Base-by-base conservation (phyloP, 2,329 filamentous ascomycete species). In the Plectosphaerella sp. region DNA sequence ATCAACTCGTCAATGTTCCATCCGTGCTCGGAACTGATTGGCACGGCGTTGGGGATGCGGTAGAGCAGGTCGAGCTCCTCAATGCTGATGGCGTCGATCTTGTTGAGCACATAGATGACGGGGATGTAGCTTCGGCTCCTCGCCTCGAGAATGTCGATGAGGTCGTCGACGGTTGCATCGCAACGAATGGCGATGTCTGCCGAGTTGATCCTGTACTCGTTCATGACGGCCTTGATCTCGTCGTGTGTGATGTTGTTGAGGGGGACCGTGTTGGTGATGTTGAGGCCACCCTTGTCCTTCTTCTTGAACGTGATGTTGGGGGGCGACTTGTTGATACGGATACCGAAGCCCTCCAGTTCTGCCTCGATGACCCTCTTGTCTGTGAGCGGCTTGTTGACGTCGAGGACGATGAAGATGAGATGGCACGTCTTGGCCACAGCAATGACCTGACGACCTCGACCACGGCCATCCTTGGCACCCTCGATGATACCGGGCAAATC, bases 241-340 rank as follows among this genome's bases (percentile, higher is more conserved):
- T 96, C 94, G 61, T 91, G 81, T 68, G 94, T 89, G 64, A 99
- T 96, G 72, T 99, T 91, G 22, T 88, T 88, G 61, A 99, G 77
- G 5, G 92, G 91, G 45, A 94, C 87, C 3, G 94, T 99, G 72
- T 84, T 94, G n/a, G 92, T 96, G 66, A 99, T 94, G 65, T 89
- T 92, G 66, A 99, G 84, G 36, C 94, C 94, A 61, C 94, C 94
- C 75, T 97, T 97, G 73, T 99, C 94, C 79, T 99, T 99, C 80
- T 99, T 99, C 75, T 87, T 95, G 79, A 97, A 96, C n/a, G 94
- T 89, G 64, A 99, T 99, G 69, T 99, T 99, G 41, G 94, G 94
- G 24, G 94, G 94, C 62, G 85, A 76, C 77, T 97, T 99, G 79
- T 99, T 99, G 77, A 97, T 93, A 52, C 94, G 84, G 67, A 99